phyloP scores from a whole-genome alignment of 441 rosid genomes.

The Euphorbia schlechtendalii region DNA sequence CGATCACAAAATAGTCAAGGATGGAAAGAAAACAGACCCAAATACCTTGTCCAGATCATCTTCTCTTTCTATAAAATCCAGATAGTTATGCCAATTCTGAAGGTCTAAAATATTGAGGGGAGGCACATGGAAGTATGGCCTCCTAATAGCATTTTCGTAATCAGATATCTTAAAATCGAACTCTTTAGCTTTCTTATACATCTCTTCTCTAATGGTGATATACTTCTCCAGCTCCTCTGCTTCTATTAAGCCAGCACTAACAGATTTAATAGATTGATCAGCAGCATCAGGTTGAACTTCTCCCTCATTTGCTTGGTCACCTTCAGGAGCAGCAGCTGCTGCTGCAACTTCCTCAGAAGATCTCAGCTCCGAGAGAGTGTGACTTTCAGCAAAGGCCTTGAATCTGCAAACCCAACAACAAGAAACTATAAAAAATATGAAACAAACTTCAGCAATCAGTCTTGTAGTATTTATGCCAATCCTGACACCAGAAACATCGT shows the following conservation, averaged over 20 bases:
- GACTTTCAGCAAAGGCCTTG: conserved; percentile 73
- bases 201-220: conserved; percentile 72
- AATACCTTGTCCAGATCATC: conserved; percentile 90
- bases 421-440: neutral
- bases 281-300: conserved; percentile 45
- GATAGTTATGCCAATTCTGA: conserved; percentile 89
- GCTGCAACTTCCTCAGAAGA: conserved; percentile 74
- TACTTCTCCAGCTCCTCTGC: conserved; percentile 95
- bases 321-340: conserved; percentile 39
- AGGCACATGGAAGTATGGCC: conserved; percentile 96
- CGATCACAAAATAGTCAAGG: conserved; percentile 29
- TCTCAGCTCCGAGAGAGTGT: conserved; percentile 71
- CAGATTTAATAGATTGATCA: conserved; percentile 55
- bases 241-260: conserved; percentile 62
- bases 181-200: conserved; percentile 89
- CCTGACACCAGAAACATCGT: neutral
- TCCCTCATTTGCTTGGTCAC: conserved; percentile 46
- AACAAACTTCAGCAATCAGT: too few species aligned
- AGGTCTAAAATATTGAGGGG: conserved; percentile 87
- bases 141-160: conserved; percentile 88
- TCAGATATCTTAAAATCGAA: conserved; percentile 82
- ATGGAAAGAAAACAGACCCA: conserved; percentile 32
- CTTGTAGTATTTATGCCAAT: neutral
- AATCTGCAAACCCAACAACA: conserved; percentile 43
- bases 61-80: conserved; percentile 74